Evolutionary conservation across 371 early-diverging fungal species (phyloP).

Genomic region (Apophysomyces trapeziformis): DNA sequence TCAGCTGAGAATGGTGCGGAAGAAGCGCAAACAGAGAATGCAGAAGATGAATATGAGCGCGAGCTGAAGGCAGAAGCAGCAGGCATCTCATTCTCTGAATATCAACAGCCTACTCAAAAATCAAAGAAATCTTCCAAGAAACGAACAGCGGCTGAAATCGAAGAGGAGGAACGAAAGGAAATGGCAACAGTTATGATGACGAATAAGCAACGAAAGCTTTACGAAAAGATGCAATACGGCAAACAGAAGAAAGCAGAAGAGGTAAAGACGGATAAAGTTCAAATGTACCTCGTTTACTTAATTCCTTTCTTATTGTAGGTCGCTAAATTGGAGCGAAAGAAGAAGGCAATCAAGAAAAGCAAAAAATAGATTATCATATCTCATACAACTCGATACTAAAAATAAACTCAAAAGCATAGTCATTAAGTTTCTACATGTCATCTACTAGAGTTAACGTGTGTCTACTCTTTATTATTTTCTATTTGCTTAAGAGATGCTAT

Average conservation of each 20-base stretch:
- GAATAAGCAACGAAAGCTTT: constrained; percentile 88
- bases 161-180: constrained; percentile 84
- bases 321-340: constrained; percentile 48
- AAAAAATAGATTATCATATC: constrained; percentile 20
- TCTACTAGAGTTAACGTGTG: too few species aligned
- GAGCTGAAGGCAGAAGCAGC: constrained; percentile 81
- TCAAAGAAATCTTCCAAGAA: constrained; percentile 57
- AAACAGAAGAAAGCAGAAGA: constrained; percentile 67
- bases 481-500: too few species aligned
- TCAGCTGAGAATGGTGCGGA: constrained; percentile 13
- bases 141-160: constrained; percentile 67
- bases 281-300: not conserved
- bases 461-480: too few species aligned
- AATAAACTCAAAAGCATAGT: constrained; percentile 5
- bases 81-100: constrained; percentile 76
- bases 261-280: constrained; percentile 24
- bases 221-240: constrained; percentile 77
- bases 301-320: constrained; percentile 6
- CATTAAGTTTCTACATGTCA: not conserved
- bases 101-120: constrained; percentile 53
- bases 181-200: constrained; percentile 94
- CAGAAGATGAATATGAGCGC: constrained; percentile 56
- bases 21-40: constrained; percentile 38
- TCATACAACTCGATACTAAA: not conserved
- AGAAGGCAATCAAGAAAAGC: constrained; percentile 43